Base-by-base conservation (phyloP, 176 grass and related monocot species). In the Secale cereale region DNA sequence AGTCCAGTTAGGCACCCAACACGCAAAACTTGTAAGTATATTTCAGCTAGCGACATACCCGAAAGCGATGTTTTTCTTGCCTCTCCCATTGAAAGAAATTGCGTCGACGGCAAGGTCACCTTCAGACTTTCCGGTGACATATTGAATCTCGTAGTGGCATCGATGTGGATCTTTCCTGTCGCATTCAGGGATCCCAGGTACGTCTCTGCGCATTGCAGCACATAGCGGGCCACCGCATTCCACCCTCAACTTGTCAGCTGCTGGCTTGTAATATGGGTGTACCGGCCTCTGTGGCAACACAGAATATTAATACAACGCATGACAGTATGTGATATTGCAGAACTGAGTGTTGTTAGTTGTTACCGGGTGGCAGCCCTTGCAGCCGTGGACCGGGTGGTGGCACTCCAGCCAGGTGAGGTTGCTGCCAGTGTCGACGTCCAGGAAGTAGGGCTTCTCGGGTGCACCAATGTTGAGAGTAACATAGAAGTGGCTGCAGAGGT, bases 181-280 rank as follows among this genome's bases (percentile, higher is more conserved):
- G 63, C 94, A 96, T 19, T 89, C 67, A 32, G 80, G 14, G 28
- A 60, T 64, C 19, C 54, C 20, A 57, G 54, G 54, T 1, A 57
- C 7, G 54, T 57, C 54, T n/a, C 54, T 22, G 54, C 54, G 54
- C 54, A 57, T 9, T 22, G 54, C 54, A 57, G 7, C 54, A 22
- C 54, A 57, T 57, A 22, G 54, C 19, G 54, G 54, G 54, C 7
- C 6, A 20, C 20, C 19, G 9, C 54, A 57, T 22, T 8, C 19
- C 19, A 57, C 54, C 54, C 3, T 57, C 54, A 57, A 57, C 19
- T 57, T 57, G 54, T 7, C 7, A 22, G 7, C 54, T 57, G 54
- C 54, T 57, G 54, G 54, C 20, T 8, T 57, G 54, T 57, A 57
- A 22, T 57, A 9, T n/a, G 19, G 54, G 54, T 57, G 54, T 57